phyloP scores from a whole-genome alignment of 1,284 basidiomycete species.

The Vanrija pseudolonga region DNA sequence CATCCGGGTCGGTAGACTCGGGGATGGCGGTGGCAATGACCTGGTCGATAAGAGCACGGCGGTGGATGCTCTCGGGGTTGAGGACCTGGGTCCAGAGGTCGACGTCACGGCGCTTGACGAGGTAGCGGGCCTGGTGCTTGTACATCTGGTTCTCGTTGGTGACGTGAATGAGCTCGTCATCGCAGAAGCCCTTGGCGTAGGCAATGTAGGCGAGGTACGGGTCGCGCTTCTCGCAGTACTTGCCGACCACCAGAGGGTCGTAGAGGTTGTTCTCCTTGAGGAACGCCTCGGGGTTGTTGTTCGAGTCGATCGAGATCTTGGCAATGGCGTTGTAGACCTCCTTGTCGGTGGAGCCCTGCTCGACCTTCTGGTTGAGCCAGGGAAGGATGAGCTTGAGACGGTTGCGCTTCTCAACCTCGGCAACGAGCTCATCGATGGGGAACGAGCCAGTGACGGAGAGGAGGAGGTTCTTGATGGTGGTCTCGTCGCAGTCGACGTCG shows the following conservation, averaged over 20 bases:
- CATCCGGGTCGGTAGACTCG: constrained; percentile 96
- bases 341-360: constrained; percentile 85
- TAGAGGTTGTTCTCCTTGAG: constrained; percentile 96
- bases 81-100: constrained; percentile 98
- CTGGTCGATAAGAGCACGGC: constrained; percentile 93
- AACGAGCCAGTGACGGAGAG: constrained; percentile 94
- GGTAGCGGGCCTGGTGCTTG: constrained; percentile 98
- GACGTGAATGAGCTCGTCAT: constrained; percentile 94
- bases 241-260: constrained; percentile 93
- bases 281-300: constrained; percentile 96
- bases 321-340: constrained; percentile 95
- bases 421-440: constrained; percentile 95
- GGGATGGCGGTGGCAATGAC: constrained; percentile 91
- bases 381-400: constrained; percentile 94
- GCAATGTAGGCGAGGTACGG: constrained; percentile 99
- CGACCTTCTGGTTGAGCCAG: constrained; percentile 91
- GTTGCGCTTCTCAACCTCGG: constrained; percentile 95
- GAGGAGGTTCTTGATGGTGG: constrained; percentile 89
- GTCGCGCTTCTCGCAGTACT: constrained; percentile 99
- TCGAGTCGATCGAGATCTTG: constrained; percentile 98
- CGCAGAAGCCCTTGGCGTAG: constrained; percentile 98
- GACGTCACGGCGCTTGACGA: constrained; percentile 91
- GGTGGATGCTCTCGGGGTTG: constrained; percentile 81
- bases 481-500: constrained; percentile 98
- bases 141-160: constrained; percentile 99